Evolutionary conservation across 2,329 filamentous ascomycete species (phyloP).

Genomic region (Ophiocordyceps sinensis): DNA sequence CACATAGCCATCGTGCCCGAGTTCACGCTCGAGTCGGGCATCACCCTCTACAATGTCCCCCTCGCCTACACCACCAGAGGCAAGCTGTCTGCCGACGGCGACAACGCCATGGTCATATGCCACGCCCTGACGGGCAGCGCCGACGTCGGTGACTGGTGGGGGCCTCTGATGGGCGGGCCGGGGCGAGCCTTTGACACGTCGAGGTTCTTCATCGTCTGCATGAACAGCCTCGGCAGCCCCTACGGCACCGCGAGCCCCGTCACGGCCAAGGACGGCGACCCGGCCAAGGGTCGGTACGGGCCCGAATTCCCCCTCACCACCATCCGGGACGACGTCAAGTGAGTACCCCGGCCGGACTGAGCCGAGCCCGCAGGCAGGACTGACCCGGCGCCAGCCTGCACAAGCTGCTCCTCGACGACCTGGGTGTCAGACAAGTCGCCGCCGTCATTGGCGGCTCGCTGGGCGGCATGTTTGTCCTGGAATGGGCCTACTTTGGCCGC

Average conservation of each 20-base stretch:
- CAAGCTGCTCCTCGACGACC: constrained; percentile 63
- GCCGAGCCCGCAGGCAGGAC: not conserved
- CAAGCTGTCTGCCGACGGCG: constrained; percentile 39
- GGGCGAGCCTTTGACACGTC: constrained; percentile 70
- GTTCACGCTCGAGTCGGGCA: constrained; percentile 88
- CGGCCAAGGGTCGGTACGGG: constrained; percentile 63
- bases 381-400: constrained; percentile 45
- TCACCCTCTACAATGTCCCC: constrained; percentile 61
- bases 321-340: constrained; percentile 91
- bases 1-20: constrained; percentile 73
- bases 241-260: constrained; percentile 82
- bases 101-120: constrained; percentile 65
- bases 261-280: constrained; percentile 73
- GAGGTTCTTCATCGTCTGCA: constrained; percentile 72
- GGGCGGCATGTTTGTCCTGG: constrained; percentile 80
- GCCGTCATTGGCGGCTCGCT: constrained; percentile 73
- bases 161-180: constrained; percentile 62
- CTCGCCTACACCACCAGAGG: constrained; percentile 54
- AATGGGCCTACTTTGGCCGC: constrained; percentile 83
- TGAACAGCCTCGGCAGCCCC: constrained; percentile 74
- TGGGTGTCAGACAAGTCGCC: constrained; percentile 66
- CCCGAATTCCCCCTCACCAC: constrained; percentile 95
- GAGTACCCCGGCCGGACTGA: constrained; percentile 18
- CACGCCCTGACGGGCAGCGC: constrained; percentile 77
- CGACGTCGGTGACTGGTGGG: constrained; percentile 82